phyloP scores from a whole-genome alignment of 129 eudicot species.

The Saussurea involucrata region DNA sequence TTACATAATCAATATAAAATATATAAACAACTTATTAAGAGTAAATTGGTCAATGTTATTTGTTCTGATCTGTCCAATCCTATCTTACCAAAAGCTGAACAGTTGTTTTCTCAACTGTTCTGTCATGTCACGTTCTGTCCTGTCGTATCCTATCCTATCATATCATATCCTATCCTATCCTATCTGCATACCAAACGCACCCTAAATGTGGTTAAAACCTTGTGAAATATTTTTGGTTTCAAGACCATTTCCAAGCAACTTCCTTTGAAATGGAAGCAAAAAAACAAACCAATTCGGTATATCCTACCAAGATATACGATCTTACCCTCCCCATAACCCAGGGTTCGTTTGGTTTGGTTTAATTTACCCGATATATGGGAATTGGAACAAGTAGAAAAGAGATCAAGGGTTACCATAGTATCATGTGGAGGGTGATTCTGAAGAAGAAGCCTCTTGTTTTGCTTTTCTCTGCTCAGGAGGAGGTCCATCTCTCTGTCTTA shows the following conservation, averaged over 20 bases:
- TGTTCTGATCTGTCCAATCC: too few species aligned
- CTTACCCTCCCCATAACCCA: background rate
- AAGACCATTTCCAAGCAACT: background rate
- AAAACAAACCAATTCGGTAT: background rate
- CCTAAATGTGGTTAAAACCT: background rate
- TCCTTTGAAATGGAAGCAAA: background rate
- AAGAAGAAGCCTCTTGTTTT: slow-evolving; percentile 62
- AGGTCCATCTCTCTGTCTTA: slow-evolving; percentile 94
- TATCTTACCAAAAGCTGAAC: too few species aligned
- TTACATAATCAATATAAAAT: too few species aligned
- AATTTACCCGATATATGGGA: background rate
- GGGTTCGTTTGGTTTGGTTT: background rate
- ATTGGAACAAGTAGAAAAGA: background rate
- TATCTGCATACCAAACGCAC: too few species aligned
- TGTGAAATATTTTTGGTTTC: background rate
- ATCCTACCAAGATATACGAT: too few species aligned
- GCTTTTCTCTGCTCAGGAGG: slow-evolving; percentile 59
- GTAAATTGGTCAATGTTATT: too few species aligned
- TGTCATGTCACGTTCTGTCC: too few species aligned
- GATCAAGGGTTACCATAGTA: slow-evolving; percentile 7
- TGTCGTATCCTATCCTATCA: too few species aligned
- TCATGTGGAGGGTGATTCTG: slow-evolving; percentile 33
- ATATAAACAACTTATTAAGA: too few species aligned
- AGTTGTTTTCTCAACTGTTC: too few species aligned
- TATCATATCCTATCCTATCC: too few species aligned